Base-by-base conservation (phyloP, 257 asterid species). In the Nicotiana tomentosiformis region DNA sequence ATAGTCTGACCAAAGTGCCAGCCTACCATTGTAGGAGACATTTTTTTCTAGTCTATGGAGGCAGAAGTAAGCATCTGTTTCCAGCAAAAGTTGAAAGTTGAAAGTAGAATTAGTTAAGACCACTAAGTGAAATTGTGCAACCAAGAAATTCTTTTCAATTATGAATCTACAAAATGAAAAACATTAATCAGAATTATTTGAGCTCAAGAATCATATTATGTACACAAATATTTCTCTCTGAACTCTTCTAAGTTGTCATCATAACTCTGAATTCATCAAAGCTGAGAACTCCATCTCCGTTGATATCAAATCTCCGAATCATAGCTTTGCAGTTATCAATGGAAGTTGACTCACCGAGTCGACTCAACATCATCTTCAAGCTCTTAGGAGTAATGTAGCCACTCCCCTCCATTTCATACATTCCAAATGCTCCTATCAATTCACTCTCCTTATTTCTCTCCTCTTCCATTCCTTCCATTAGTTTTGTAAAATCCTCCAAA, bases 311-410 rank as follows among this genome's bases (percentile, higher is more conserved):
- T 2, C 51, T 4, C 16, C 91, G 85, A 3, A 92, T 90, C 97
- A 92, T 92, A 32, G 51, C 23, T 14, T 85, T 82, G 58, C 97
- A 92, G 66, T 90, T 88, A 1, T 88, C 91, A 18, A 86, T 84
- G 85, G 84, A 86, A 70, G 78, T 85, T 26, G 87, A 77, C 77
- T 91, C 95, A 12, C 97, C 97, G 69, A 92, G 77, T 33, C 89
- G 77, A 55, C 90, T 88, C 72, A 91, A 84, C 95, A 90, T 90
- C 77, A 89, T 88, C 74, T 87, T 85, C 89, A 91, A 82, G 80
- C 97, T 92, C 83, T 80, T 86, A 4, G 93, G 90, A 5, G 94
- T 93, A 20, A 93, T 93, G 84, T 86, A 85, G 23, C 90, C 94
- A 61, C 88, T 86, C 9, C 90, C 95, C 23, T 86, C 92, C 89